Base-by-base conservation (phyloP, 2,329 filamentous ascomycete genomes). In the Iodosphaeria phyllophila region DNA sequence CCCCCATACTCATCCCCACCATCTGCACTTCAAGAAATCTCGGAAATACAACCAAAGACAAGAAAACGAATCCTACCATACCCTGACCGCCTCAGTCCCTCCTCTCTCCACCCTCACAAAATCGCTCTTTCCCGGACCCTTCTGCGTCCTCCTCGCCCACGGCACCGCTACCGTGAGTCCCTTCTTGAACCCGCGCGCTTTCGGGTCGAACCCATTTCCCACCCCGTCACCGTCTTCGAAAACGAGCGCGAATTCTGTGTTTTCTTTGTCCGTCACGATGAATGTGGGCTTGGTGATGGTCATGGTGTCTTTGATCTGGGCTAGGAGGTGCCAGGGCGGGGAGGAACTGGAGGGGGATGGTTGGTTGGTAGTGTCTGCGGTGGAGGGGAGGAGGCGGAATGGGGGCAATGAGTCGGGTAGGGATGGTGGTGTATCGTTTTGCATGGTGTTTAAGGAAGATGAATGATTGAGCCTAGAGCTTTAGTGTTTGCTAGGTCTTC, bases 241-340 rank as follows among this genome's bases (percentile, higher is more conserved):
- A 1, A 54, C 50, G 6, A 61, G 43, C 3, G 57, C 57, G 32
- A 60, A 60, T 17, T 52, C 43, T 12, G 38, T 33, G 20, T 44
- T 42, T 20, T 36, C 32, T 18, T 46, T 40, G 43, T 62, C 58
- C 17, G 43, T 40, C 11, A 49, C 47, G 25, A 60, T 51, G 2
- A 60, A 47, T 4, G 58, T 62, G 5, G 58, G 57, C 32, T 59
- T 53, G 12, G 48, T 60, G 33, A 62, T 56, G 20, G 57, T 46
- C 43, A 46, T 46, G 36, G 44, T 39, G 30, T 44, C 40, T 19
- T 42, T 42, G 30, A 46, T 35, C 28, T 45, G 40, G 5, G 41
- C 42, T 2, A 46, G 27, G 4, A 46, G 36, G 29, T 32, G 51
- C 42, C 48, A 48, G 24, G 19, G n/a, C n/a, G n/a, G 9, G 14